Evolutionary conservation across 140 eudicot species (phyloP).

Genomic region (Bidens hawaiensis): DNA sequence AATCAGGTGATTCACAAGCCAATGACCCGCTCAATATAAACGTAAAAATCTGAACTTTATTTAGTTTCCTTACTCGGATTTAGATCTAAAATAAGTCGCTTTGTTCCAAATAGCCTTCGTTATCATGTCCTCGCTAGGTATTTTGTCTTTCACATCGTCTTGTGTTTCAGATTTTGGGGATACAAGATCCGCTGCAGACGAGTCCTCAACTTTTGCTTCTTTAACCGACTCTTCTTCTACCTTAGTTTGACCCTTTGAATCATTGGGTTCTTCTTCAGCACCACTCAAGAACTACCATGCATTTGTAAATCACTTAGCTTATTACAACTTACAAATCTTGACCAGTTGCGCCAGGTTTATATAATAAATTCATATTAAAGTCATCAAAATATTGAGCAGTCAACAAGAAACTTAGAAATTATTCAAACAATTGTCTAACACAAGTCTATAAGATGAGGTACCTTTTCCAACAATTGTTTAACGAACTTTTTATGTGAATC

Average conservation of each 20-base stretch:
- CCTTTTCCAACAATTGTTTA: conserved; percentile 63
- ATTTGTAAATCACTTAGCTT: background rate
- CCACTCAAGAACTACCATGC: conserved; percentile 44
- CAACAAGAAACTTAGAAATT: no score
- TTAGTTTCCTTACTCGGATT: conserved; percentile 63
- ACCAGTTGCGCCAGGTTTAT: conserved; percentile 1
- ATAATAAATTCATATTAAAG: background rate
- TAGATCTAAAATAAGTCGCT: conserved; percentile 64
- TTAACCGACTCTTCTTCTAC: conserved; percentile 26
- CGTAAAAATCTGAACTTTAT: background rate
- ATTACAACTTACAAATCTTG: background rate
- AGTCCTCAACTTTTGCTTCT: conserved; percentile 56
- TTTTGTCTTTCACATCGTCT: conserved; percentile 23
- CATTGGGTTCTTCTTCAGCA: conserved; percentile 33
- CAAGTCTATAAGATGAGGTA: conserved; percentile 19
- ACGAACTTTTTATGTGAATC: conserved; percentile 74
- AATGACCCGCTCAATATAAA: background rate
- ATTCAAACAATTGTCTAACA: no score
- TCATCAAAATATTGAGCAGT: conserved; percentile 4
- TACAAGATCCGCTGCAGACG: conserved; percentile 82
- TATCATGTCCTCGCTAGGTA: conserved; percentile 49
- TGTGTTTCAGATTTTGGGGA: conserved; percentile 42
- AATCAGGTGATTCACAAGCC: background rate
- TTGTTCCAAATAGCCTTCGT: conserved; percentile 63
- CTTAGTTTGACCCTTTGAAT: conserved; percentile 29